A percentile compares a stretch with the other conserved stretches of the same genome.
Evolutionary conservation across 2,329 filamentous ascomycete genomes (phyloP).

Genomic region (Lecanoromycetidae sp.): DNA sequence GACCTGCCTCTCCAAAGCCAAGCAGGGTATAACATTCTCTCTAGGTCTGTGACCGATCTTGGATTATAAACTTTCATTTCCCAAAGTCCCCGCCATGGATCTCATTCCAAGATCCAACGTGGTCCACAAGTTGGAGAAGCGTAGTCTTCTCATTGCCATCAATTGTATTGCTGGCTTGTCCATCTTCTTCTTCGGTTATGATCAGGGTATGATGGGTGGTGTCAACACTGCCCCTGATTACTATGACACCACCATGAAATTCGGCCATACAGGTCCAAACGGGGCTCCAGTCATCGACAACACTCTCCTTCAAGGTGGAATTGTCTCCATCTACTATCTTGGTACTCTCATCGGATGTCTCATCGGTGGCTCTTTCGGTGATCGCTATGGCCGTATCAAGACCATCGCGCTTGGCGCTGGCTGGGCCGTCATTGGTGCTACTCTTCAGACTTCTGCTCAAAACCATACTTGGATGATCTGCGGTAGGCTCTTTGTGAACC

Average conservation of each 20-base stretch:
- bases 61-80: not conserved
- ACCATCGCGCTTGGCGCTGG: conserved; percentile 49
- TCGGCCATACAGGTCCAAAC: conserved; percentile 45
- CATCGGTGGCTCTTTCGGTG: conserved; percentile 51
- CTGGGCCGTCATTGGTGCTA: conserved; percentile 50
- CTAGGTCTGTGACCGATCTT: not conserved
- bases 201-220: conserved; percentile 45
- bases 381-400: conserved; percentile 49
- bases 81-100: conserved; percentile 15
- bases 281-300: conserved; percentile 45
- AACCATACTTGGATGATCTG: conserved; percentile 61
- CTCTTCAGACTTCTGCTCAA: conserved; percentile 52
- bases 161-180: conserved; percentile 52
- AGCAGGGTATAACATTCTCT: conserved; percentile 6
- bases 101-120: conserved; percentile 35
- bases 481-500: conserved; percentile 29
- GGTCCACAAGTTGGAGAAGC: conserved; percentile 44
- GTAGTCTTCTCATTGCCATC: conserved; percentile 45
- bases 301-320: conserved; percentile 50
- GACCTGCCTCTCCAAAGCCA: conserved; percentile 9
- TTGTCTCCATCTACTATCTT: conserved; percentile 47
- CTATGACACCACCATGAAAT: conserved; percentile 53
- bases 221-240: conserved; percentile 56
- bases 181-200: conserved; percentile 58
- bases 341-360: conserved; percentile 53